These are phyloP conservation scores for Ilex aquifolium DNA, from an alignment of 257 asterid species.

Conservation along the genomic window DNA sequence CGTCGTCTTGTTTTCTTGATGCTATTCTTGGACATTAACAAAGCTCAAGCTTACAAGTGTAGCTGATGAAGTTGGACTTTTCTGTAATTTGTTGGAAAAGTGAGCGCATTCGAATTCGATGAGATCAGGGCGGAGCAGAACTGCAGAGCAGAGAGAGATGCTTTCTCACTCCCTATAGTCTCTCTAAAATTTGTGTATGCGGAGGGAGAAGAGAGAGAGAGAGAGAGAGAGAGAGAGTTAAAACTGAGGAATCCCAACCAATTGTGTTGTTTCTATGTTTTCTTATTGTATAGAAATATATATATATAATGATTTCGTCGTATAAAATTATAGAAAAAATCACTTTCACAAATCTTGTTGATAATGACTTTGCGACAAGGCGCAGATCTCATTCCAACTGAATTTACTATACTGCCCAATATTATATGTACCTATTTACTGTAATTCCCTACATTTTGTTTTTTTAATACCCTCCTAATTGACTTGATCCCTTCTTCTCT, in stretches of 20 bases:
- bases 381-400: constrained; percentile 43
- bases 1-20: too few relatives aligned
- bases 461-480: too few relatives aligned
- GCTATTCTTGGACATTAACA: too few relatives aligned
- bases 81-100: not conserved
- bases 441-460: too few relatives aligned
- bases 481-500: too few relatives aligned
- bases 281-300: too few relatives aligned
- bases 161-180: not conserved
- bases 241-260: too few relatives aligned
- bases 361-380: constrained; percentile 62
- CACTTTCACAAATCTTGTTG: constrained; percentile 62
- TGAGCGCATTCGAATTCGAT: not conserved
- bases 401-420: too few relatives aligned
- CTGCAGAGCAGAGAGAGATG: not conserved
- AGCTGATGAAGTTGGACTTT: too few relatives aligned
- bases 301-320: too few relatives aligned
- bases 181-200: not conserved
- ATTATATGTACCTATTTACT: too few relatives aligned
- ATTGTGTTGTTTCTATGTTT: too few relatives aligned
- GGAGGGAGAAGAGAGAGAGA: not conserved
- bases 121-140: not conserved
- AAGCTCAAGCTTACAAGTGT: not conserved
- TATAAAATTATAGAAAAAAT: constrained; percentile 6
- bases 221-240: not conserved